phyloP scores from a whole-genome alignment of 2,329 filamentous ascomycete species.

The Neonectria punicea region DNA sequence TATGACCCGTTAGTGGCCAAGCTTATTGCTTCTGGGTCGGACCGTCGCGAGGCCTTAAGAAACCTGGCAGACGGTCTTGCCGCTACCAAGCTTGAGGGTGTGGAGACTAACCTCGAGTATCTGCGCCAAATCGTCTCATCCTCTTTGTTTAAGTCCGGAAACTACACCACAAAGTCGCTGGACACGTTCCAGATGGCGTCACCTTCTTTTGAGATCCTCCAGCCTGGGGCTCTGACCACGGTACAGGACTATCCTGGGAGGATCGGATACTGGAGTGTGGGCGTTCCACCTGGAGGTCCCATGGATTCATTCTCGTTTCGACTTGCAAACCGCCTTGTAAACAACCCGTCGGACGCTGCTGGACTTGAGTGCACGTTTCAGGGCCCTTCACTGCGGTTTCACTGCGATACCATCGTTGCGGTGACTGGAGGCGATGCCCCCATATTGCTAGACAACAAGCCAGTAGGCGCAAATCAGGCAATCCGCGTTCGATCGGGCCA shows the following conservation, averaged over 20 bases:
- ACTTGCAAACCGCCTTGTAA: constrained; percentile 50
- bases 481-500: constrained; percentile 42
- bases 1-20: constrained; percentile 85
- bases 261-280: constrained; percentile 50
- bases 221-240: constrained; percentile 49
- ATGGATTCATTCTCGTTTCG: constrained; percentile 53
- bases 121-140: constrained; percentile 44
- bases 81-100: constrained; percentile 49
- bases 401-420: constrained; percentile 46
- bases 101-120: constrained; percentile 51
- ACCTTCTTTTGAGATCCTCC: constrained; percentile 49
- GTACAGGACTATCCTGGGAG: constrained; percentile 56
- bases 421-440: constrained; percentile 45
- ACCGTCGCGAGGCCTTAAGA: constrained; percentile 69
- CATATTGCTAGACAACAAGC: constrained; percentile 40
- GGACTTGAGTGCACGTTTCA: constrained; percentile 49
- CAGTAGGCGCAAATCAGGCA: constrained; percentile 35
- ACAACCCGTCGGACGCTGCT: constrained; percentile 43
- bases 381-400: constrained; percentile 50
- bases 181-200: constrained; percentile 44
- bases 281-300: constrained; percentile 54
- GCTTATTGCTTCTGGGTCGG: constrained; percentile 72
- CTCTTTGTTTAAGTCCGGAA: constrained; percentile 40
- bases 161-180: constrained; percentile 49
- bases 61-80: constrained; percentile 71